Evolutionary conservation across 164 flowering plant genomes (phyloP).

Genomic region (Stephania japonica): DNA sequence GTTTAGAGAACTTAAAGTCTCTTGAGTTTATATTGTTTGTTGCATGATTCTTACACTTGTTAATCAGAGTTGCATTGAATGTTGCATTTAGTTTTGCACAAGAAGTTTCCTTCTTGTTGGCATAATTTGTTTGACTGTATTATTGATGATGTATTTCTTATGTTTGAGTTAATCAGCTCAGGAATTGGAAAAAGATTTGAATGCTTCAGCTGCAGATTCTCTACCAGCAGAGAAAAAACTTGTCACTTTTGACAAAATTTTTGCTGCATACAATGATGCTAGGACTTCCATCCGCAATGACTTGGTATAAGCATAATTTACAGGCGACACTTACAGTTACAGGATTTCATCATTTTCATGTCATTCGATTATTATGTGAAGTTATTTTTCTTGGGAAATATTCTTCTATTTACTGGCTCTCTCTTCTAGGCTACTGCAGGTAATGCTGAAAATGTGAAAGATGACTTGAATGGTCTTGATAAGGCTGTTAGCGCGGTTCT

Average conservation of each 20-base stretch:
- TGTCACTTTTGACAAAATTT: slow-evolving; percentile 72
- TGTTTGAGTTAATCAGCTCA: slow-evolving; percentile 57
- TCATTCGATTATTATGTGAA: background rate
- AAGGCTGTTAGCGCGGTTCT: slow-evolving; percentile 90
- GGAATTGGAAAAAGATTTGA: slow-evolving; percentile 87
- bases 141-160: slow-evolving; percentile 8
- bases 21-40: no score
- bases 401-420: slow-evolving; percentile 12
- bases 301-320: slow-evolving; percentile 47
- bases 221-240: slow-evolving; percentile 81
- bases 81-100: background rate
- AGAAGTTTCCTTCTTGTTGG: background rate
- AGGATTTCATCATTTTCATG: background rate
- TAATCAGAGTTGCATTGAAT: background rate
- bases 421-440: slow-evolving; percentile 72
- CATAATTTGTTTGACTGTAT: background rate
- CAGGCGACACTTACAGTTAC: background rate
- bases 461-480: slow-evolving; percentile 89
- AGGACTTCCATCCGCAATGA: slow-evolving; percentile 85
- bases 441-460: slow-evolving; percentile 79
- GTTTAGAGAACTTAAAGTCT: background rate
- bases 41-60: background rate
- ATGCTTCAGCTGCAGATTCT: slow-evolving; percentile 54
- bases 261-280: slow-evolving; percentile 89
- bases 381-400: background rate